Evolutionary conservation across 2,329 filamentous ascomycete species (phyloP).

Genomic region (Colletotrichum tabaci): DNA sequence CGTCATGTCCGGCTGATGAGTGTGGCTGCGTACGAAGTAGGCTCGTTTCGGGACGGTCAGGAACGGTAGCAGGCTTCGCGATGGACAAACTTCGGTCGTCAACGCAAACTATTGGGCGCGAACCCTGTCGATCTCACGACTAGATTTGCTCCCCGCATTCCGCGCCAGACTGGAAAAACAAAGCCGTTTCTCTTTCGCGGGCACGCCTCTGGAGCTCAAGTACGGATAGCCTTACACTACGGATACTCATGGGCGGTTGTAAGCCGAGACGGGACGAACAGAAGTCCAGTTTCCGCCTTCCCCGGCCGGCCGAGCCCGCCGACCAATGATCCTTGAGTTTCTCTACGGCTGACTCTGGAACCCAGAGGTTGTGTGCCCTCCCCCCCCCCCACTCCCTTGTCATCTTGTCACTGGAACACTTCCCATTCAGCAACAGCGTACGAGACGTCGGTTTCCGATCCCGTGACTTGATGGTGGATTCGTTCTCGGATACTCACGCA

Average conservation of each 20-base stretch:
- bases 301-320: constrained; percentile 3
- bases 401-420: constrained; percentile 1
- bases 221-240: background rate
- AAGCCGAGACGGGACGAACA: constrained; percentile 33
- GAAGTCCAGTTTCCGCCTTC: constrained; percentile 8
- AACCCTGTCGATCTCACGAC: constrained; percentile 31
- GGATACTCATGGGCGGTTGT: constrained; percentile 1
- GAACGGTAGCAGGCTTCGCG: background rate
- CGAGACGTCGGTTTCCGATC: constrained; percentile 6
- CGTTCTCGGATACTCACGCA: constrained; percentile 18
- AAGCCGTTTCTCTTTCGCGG: background rate
- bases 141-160: constrained; percentile 32
- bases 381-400: background rate
- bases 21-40: constrained; percentile 6
- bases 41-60: constrained; percentile 22
- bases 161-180: background rate
- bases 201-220: constrained; percentile 1
- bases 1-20: background rate
- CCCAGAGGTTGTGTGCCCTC: background rate
- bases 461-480: constrained; percentile 19
- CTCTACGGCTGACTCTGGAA: background rate
- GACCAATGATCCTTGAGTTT: constrained; percentile 1
- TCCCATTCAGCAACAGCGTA: background rate
- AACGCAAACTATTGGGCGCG: constrained; percentile 26
- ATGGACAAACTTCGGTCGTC: constrained; percentile 29